Conservation (phyloP, 495 filamentous ascomycete species). For the Neurospora cerealis region DNA sequence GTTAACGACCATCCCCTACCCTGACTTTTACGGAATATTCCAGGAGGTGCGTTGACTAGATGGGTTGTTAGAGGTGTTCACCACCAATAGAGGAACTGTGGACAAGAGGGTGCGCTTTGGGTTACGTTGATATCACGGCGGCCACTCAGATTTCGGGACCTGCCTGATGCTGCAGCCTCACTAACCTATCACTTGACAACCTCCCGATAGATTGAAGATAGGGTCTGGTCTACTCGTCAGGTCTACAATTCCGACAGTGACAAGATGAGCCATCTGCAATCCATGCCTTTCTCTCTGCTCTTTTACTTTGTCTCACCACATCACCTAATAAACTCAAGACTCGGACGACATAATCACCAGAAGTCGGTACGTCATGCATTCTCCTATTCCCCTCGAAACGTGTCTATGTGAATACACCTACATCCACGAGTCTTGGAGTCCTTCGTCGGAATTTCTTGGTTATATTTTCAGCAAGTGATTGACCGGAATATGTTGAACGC, state of each 20-base stretch:
- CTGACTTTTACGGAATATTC: not conserved
- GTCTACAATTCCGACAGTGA: not conserved
- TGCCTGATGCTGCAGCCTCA: not conserved
- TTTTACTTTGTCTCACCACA: not conserved
- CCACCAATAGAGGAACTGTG: not conserved
- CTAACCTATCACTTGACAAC: not conserved
- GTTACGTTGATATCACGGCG: not conserved
- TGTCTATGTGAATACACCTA: not conserved
- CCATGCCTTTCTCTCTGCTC: not conserved
- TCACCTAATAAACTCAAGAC: not conserved
- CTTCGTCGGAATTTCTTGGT: not conserved
- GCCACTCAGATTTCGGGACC: not conserved
- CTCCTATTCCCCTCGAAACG: not conserved
- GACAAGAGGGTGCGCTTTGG: not conserved
- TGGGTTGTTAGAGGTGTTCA: not conserved
- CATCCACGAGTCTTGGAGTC: not conserved
- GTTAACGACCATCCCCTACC: not conserved
- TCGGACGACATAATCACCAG: not conserved
- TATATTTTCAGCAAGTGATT: not conserved
- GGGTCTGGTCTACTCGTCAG: not conserved
- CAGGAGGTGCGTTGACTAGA: not conserved
- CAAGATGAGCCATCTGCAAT: not conserved
- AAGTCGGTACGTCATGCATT: not conserved
- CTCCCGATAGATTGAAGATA: not conserved
- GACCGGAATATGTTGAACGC: not conserved